Conservation (phyloP, 139 green algal genomes). For the Micractinium sp. region DNA sequence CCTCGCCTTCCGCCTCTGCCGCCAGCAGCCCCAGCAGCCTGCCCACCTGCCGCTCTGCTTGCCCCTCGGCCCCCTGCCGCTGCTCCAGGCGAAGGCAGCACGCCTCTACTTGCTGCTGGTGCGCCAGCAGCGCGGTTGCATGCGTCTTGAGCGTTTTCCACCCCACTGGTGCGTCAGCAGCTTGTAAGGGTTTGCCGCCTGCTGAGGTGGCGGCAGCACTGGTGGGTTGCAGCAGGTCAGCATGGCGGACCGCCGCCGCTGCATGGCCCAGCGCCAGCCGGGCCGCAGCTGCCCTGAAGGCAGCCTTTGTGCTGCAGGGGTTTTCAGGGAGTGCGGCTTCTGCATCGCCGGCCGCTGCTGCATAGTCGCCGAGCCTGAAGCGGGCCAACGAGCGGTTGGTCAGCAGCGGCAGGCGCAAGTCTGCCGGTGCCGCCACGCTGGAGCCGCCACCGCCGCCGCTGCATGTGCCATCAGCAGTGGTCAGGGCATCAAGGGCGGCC, state of each 20-base stretch:
- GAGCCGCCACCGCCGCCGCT: not conserved
- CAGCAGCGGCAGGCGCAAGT: slow-evolving; percentile 9
- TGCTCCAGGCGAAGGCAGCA: not conserved
- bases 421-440: not conserved
- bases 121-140: not conserved
- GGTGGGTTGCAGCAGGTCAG: not conserved
- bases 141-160: not conserved
- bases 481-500: not conserved
- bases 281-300: not conserved
- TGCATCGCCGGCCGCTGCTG: slow-evolving; percentile 3
- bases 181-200: not conserved
- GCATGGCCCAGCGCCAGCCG: not conserved
- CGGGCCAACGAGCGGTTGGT: slow-evolving; percentile 9
- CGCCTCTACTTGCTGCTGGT: not conserved
- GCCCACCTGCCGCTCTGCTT: not conserved
- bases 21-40: not conserved
- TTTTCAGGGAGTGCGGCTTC: slow-evolving; percentile 7
- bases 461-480: too few species aligned
- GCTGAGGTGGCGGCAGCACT: not conserved
- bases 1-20: slow-evolving; percentile 15
- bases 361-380: slow-evolving; percentile 18
- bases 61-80: not conserved
- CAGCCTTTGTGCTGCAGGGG: not conserved
- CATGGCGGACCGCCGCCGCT: not conserved
- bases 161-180: not conserved